Percentiles rank a stretch among this genome's conserved stretches.
phyloP scores from a whole-genome alignment of 352 stramenopile species.

The Pythium dissotocum region DNA sequence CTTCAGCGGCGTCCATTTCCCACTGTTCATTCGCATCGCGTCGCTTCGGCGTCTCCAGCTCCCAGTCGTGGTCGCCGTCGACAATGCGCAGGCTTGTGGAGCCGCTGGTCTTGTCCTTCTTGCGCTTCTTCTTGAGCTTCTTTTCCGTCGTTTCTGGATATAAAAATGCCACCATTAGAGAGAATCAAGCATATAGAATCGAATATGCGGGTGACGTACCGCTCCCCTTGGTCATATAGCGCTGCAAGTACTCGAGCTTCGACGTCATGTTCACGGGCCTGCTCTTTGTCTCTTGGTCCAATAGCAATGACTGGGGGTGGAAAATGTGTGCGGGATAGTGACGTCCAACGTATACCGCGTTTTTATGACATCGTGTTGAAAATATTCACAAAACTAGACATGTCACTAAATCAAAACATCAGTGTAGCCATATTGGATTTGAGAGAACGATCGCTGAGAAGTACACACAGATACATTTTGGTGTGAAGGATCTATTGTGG shows the following conservation, averaged over 20 bases:
- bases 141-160: constrained; percentile 39
- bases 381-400: background rate
- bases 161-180: constrained; percentile 1
- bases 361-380: background rate
- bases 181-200: background rate
- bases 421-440: constrained; percentile 4
- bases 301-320: background rate
- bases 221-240: constrained; percentile 53
- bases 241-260: constrained; percentile 82
- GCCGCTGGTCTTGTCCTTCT: constrained; percentile 39
- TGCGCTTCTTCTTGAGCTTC: constrained; percentile 61
- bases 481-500: no score
- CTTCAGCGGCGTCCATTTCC: constrained; percentile 57
- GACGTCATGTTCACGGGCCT: constrained; percentile 39
- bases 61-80: constrained; percentile 61
- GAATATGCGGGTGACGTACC: constrained; percentile 24
- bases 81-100: constrained; percentile 41
- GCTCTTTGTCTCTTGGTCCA: background rate
- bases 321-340: background rate
- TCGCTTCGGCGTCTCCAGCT: constrained; percentile 41
- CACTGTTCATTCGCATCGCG: constrained; percentile 63
- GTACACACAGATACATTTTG: background rate
- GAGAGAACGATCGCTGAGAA: background rate
- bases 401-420: background rate
- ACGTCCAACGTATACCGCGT: background rate